Evolutionary conservation across 305 asterid species (phyloP).

Genomic region (Solanum hybrid): DNA sequence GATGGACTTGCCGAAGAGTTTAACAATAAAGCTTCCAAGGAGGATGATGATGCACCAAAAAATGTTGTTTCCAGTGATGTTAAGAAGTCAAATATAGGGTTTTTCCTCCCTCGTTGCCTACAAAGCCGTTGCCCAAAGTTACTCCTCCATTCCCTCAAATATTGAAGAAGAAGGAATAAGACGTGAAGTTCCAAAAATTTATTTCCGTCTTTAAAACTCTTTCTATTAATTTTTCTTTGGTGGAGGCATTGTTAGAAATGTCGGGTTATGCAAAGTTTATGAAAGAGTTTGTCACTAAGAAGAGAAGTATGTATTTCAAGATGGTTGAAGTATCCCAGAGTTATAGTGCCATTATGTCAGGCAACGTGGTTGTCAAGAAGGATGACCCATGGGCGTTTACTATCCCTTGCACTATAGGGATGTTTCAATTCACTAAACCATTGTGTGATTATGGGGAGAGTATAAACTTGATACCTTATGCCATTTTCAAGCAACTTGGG

Average conservation of each 20-base stretch:
- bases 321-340: neutral
- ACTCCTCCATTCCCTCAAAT: neutral
- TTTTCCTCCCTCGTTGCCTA: neutral
- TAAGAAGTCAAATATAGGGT: neutral
- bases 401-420: neutral
- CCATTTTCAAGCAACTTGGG: neutral
- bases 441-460: neutral
- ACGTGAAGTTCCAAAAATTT: neutral
- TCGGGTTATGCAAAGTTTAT: neutral
- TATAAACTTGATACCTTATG: neutral
- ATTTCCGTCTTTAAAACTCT: neutral
- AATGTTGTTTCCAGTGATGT: neutral
- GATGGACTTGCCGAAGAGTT: too few relatives aligned
- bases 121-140: neutral
- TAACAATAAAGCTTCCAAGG: neutral
- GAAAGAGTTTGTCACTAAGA: neutral
- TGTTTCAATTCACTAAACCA: neutral
- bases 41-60: neutral
- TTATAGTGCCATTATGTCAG: neutral
- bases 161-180: neutral
- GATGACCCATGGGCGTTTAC: neutral
- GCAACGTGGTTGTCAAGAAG: neutral
- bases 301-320: neutral
- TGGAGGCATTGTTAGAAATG: too few relatives aligned
- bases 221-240: too few relatives aligned